A percentile compares a stretch with the other conserved stretches of the same genome.
phyloP scores from a whole-genome alignment of 345 rosid genomes.

The Physaria fendleri region DNA sequence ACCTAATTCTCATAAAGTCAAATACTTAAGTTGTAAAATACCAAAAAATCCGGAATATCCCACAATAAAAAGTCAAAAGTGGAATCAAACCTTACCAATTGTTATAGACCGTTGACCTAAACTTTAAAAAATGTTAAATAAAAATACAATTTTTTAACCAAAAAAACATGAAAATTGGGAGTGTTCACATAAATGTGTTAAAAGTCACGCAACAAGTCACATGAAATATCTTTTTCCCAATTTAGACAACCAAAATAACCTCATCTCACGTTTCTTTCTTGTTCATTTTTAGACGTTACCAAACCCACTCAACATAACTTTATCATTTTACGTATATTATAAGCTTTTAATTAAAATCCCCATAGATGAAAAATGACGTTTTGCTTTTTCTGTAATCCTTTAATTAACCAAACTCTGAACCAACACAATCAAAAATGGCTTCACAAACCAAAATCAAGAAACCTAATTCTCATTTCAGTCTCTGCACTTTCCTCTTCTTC shows the following conservation, averaged over 20 bases:
- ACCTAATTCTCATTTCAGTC: conserved; percentile 33
- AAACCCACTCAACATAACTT: conserved; percentile 25
- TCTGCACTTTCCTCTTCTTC: conserved; percentile 66
- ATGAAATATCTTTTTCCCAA: conserved; percentile 25
- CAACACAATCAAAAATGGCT: conserved; percentile 38
- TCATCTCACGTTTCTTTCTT: conserved; percentile 29
- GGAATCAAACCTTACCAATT: conserved; percentile 11
- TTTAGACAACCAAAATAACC: neutral
- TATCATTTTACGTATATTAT: conserved; percentile 23
- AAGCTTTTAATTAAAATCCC: conserved; percentile 15
- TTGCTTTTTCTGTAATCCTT: conserved; percentile 19
- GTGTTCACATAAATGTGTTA: conserved; percentile 8
- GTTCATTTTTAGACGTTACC: conserved; percentile 29
- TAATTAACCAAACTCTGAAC: neutral
- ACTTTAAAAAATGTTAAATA: no score
- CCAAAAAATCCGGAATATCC: no score
- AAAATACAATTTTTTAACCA: neutral
- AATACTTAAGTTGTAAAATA: no score
- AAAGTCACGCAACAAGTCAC: conserved; percentile 30
- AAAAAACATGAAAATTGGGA: neutral
- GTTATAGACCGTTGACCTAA: conserved; percentile 16
- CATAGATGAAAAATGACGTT: conserved; percentile 4
- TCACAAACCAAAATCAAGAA: conserved; percentile 51
- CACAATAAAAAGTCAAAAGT: conserved; percentile 36
- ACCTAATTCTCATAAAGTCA: conserved; percentile 28